Percentiles rank a stretch among this genome's conserved stretches.
Evolutionary conservation across 129 eudicot species (phyloP).

Genomic region (Smallanthus sonchifolius): DNA sequence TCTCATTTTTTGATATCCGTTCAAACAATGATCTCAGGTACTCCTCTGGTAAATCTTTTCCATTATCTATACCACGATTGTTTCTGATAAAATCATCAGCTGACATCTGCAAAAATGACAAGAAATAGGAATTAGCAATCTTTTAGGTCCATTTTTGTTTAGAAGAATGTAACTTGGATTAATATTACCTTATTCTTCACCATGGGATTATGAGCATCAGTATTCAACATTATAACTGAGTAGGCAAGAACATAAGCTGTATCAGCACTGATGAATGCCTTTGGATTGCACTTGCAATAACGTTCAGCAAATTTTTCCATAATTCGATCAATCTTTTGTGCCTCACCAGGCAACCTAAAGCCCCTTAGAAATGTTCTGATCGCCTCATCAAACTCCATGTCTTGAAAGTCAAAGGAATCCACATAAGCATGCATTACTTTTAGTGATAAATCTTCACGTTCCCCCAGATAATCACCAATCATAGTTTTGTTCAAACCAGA

Average conservation of each 20-base stretch:
- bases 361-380: constrained; percentile 81
- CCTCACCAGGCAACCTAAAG: constrained; percentile 97
- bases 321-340: constrained; percentile 98
- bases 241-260: constrained; percentile 98
- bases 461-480: constrained; percentile 96
- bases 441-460: constrained; percentile 83
- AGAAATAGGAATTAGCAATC: constrained; percentile 1
- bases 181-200: constrained; percentile 84
- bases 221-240: constrained; percentile 90
- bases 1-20: constrained; percentile 87
- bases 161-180: constrained; percentile 1
- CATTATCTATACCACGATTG: constrained; percentile 99
- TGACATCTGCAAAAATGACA: constrained; percentile 69
- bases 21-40: constrained; percentile 81
- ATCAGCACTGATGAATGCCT: constrained; percentile 91
- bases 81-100: constrained; percentile 94
- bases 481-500: constrained; percentile 83
- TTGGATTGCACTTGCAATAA: constrained; percentile 94
- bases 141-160: constrained; percentile 5
- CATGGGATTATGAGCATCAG: constrained; percentile 99
- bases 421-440: constrained; percentile 97
- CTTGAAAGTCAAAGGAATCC: constrained; percentile 92
- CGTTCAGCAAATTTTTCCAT: constrained; percentile 99
- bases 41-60: constrained; percentile 87
- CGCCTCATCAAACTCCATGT: constrained; percentile 89